A percentile compares a stretch with the other conserved stretches of the same genome.
phyloP scores from a whole-genome alignment of 2,329 filamentous ascomycete species.

The Botrytis fabae region DNA sequence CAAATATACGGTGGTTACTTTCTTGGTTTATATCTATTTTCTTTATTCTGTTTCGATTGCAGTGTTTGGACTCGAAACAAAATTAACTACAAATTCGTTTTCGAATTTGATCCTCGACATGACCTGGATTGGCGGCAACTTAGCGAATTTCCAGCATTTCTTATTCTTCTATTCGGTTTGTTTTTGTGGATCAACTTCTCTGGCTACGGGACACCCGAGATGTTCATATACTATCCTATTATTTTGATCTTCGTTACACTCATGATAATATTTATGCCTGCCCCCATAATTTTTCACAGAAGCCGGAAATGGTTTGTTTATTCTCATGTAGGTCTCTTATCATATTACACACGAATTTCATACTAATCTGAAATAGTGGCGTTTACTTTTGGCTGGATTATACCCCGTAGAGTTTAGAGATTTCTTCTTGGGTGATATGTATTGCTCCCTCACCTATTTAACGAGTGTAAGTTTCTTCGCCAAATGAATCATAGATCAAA shows the following conservation, averaged over 20 bases:
- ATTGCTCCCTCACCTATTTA: slow-evolving; percentile 90
- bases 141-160: slow-evolving; percentile 81
- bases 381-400: slow-evolving; percentile 78
- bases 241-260: slow-evolving; percentile 70
- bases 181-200: slow-evolving; percentile 90
- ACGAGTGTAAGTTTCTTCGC: slow-evolving; percentile 65
- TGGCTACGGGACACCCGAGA: slow-evolving; percentile 59
- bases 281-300: slow-evolving; percentile 70
- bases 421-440: slow-evolving; percentile 97
- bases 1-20: slow-evolving; percentile 96
- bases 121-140: slow-evolving; percentile 88
- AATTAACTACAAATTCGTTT: slow-evolving; percentile 96
- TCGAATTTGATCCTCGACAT: slow-evolving; percentile 88
- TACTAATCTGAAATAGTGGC: slow-evolving; percentile 61
- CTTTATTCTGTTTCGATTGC: slow-evolving; percentile 84
- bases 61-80: slow-evolving; percentile 79
- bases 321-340: slow-evolving; percentile 66
- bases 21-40: slow-evolving; percentile 74
- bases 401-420: slow-evolving; percentile 96
- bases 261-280: slow-evolving; percentile 72
- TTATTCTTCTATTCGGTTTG: slow-evolving; percentile 74
- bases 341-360: slow-evolving; percentile 3
- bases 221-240: slow-evolving; percentile 87
- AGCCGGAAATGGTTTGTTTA: slow-evolving; percentile 85
- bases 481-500: neutral